Conservation (phyloP, 495 filamentous ascomycete genomes). For the Hypoxylon subgilvum region DNA sequence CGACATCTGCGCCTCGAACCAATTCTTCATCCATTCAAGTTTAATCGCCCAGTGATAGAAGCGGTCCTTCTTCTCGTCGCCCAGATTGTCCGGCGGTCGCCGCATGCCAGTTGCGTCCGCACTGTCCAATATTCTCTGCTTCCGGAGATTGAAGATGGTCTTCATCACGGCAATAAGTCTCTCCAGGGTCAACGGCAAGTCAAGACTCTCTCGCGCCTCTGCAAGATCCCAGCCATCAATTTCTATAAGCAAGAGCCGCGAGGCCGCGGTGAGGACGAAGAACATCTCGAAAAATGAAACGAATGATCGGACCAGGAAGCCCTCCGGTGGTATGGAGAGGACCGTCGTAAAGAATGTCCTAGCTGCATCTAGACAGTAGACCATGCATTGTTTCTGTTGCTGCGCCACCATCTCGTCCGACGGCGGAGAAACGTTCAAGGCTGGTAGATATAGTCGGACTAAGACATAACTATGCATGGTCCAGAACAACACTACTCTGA, state of each 20-base stretch:
- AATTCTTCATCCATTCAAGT: slow-evolving; percentile 31
- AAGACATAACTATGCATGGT: slow-evolving; percentile 37
- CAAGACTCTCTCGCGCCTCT: slow-evolving; percentile 30
- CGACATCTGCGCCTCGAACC: slow-evolving; percentile 22
- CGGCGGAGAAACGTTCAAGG: slow-evolving; percentile 31
- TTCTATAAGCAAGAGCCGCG: slow-evolving; percentile 37
- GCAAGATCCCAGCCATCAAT: slow-evolving; percentile 39
- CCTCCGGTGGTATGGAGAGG: slow-evolving; percentile 28
- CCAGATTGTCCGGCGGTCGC: slow-evolving; percentile 9
- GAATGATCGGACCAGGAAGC: slow-evolving; percentile 31
- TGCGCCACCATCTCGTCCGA: slow-evolving; percentile 17
- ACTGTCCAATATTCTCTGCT: slow-evolving; percentile 16
- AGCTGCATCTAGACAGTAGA: slow-evolving; percentile 37
- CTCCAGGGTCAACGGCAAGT: slow-evolving; percentile 27
- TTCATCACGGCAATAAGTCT: slow-evolving; percentile 17
- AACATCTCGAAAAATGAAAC: slow-evolving; percentile 29
- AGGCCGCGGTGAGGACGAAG: slow-evolving; percentile 35
- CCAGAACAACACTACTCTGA: slow-evolving; percentile 35
- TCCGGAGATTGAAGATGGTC: slow-evolving; percentile 6
- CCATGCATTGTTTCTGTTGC: slow-evolving; percentile 36
- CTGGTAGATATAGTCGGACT: slow-evolving; percentile 42
- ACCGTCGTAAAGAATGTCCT: slow-evolving; percentile 28
- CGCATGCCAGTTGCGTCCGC: slow-evolving; percentile 17
- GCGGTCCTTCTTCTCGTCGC: slow-evolving; percentile 25
- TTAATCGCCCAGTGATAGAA: slow-evolving; percentile 23